phyloP scores from a whole-genome alignment of 1,284 basidiomycete species.

The Kwoniella shivajii region DNA sequence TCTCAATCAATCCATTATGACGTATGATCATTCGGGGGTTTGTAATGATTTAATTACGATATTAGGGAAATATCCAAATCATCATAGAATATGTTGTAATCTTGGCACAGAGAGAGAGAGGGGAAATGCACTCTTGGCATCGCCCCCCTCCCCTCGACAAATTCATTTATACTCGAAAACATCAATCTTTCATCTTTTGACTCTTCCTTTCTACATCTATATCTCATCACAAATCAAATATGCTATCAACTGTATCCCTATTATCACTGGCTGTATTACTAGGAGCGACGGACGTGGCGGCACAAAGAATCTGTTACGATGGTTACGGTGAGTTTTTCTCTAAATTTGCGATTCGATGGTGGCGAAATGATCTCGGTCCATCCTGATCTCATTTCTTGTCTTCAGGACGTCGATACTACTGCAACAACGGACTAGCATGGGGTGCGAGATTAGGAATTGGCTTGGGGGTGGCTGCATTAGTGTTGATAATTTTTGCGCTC shows the following conservation, averaged over 20 bases:
- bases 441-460: constrained; percentile 51
- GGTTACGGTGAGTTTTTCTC: constrained; percentile 22
- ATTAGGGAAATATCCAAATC: too few relatives aligned
- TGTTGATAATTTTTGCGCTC: constrained; percentile 35
- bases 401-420: constrained; percentile 29
- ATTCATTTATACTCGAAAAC: neutral
- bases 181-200: neutral
- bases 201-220: neutral
- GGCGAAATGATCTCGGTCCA: neutral
- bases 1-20: too few relatives aligned
- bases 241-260: neutral
- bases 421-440: constrained; percentile 34
- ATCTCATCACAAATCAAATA: constrained; percentile 3
- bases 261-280: constrained; percentile 7
- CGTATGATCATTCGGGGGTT: too few relatives aligned
- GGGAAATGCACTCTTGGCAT: neutral
- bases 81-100: too few relatives aligned
- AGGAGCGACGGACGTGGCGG: constrained; percentile 6
- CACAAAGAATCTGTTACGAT: constrained; percentile 16
- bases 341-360: too few relatives aligned
- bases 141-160: neutral
- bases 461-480: constrained; percentile 42
- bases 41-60: too few relatives aligned
- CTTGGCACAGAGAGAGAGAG: too few relatives aligned
- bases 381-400: neutral